These are phyloP conservation scores for Bacterosira constricta DNA, from an alignment of 108 stramenopile genomes.

Conservation along the genomic window DNA sequence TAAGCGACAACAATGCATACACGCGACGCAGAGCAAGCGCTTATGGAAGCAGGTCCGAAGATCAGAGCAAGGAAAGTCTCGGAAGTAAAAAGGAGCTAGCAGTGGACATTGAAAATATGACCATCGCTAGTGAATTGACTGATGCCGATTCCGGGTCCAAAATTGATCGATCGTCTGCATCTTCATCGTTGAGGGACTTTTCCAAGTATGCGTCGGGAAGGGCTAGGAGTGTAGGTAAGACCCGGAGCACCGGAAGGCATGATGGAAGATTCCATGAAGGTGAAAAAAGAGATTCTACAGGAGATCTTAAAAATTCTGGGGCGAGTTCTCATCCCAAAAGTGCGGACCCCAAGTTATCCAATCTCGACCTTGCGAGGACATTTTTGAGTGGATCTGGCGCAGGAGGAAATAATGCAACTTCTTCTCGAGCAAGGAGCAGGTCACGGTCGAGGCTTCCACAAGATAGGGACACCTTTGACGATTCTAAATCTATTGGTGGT, in stretches of 20 bases:
- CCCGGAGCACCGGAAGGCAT: constrained; percentile 23
- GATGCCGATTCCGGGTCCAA: constrained; percentile 33
- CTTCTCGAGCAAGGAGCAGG: constrained; percentile 6
- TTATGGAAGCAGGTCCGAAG: not conserved
- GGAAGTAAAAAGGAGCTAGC: constrained; percentile 24
- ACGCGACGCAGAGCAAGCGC: not conserved
- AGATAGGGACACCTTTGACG: constrained; percentile 44
- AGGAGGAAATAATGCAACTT: not conserved
- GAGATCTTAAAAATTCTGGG: constrained; percentile 22
- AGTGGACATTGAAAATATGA: constrained; percentile 50
- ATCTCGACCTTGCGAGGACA: constrained; percentile 43
- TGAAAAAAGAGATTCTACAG: constrained; percentile 13
- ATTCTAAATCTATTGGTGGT: constrained; percentile 28
- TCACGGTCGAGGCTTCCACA: constrained; percentile 35
- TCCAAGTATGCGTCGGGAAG: constrained; percentile 30
- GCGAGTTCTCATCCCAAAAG: not conserved
- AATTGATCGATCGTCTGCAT: constrained; percentile 24
- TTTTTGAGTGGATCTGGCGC: constrained; percentile 13
- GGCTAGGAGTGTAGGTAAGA: constrained; percentile 31
- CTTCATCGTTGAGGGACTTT: constrained; percentile 8
- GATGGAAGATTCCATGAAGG: constrained; percentile 6
- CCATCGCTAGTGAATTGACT: constrained; percentile 43
- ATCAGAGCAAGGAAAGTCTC: constrained; percentile 4
- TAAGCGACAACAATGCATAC: constrained; percentile 5
- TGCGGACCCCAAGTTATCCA: constrained; percentile 31